phyloP scores from a whole-genome alignment of 2,329 filamentous ascomycete species.

The Stachybotrys chartarum region DNA sequence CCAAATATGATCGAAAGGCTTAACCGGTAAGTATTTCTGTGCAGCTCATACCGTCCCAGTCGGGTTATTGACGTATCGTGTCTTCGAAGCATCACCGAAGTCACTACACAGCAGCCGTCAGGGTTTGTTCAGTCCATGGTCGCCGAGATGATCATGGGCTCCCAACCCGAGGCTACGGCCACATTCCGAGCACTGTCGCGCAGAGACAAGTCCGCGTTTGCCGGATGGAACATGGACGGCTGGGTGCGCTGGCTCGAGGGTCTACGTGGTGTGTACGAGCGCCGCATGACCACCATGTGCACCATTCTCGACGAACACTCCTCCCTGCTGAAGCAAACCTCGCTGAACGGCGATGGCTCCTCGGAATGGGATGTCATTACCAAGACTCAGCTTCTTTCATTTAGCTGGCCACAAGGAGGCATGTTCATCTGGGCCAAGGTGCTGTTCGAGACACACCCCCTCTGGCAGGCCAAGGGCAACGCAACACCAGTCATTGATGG shows the following conservation, averaged over 20 bases:
- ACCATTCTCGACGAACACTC: constrained; percentile 61
- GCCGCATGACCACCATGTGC: constrained; percentile 77
- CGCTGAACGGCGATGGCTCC: constrained; percentile 31
- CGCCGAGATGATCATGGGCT: constrained; percentile 68
- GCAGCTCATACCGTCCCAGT: neutral
- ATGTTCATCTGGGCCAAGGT: constrained; percentile 88
- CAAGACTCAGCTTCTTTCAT: constrained; percentile 67
- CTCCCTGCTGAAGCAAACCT: constrained; percentile 57
- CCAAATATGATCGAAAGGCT: constrained; percentile 71
- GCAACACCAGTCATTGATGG: constrained; percentile 39
- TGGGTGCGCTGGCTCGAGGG: constrained; percentile 91
- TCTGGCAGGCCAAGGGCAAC: constrained; percentile 38
- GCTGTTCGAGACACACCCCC: constrained; percentile 65
- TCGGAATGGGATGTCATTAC: constrained; percentile 69
- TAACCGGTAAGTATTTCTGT: constrained; percentile 18
- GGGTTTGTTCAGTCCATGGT: constrained; percentile 86
- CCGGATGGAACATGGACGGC: constrained; percentile 71
- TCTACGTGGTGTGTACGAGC: constrained; percentile 75
- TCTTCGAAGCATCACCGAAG: constrained; percentile 61
- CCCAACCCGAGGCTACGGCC: constrained; percentile 40
- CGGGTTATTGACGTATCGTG: neutral
- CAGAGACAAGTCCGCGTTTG: constrained; percentile 39
- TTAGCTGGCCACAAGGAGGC: constrained; percentile 73
- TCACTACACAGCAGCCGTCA: constrained; percentile 73
- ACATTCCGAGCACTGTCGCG: constrained; percentile 36